These are phyloP conservation scores for Erythrophleum ivorense DNA, from an alignment of 331 rosid genomes.

Conservation along the genomic window DNA sequence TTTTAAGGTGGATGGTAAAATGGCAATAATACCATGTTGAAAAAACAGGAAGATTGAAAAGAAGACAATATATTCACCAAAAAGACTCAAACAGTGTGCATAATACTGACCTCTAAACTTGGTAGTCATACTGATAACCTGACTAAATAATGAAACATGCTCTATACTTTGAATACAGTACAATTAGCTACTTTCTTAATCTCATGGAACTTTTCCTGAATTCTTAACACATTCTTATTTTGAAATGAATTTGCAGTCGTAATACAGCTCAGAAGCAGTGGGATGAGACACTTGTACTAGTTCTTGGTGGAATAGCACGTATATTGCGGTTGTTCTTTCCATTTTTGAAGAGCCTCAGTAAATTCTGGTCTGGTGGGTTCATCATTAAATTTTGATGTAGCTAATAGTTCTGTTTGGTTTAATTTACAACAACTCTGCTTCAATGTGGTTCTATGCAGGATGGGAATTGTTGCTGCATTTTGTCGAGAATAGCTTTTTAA, in stretches of 20 bases:
- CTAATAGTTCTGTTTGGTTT: slow-evolving; percentile 37
- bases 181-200: slow-evolving; percentile 24
- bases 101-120: slow-evolving; percentile 13
- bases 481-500: slow-evolving; percentile 78
- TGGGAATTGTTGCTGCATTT: slow-evolving; percentile 92
- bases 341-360: slow-evolving; percentile 71
- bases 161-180: slow-evolving; percentile 6
- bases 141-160: slow-evolving; percentile 17
- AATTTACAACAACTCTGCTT: slow-evolving; percentile 38
- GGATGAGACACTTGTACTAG: slow-evolving; percentile 96
- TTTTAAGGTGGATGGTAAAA: background rate
- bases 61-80: no score
- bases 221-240: slow-evolving; percentile 13
- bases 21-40: background rate
- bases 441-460: slow-evolving; percentile 58
- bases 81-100: slow-evolving; percentile 8
- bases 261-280: slow-evolving; percentile 99
- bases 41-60: slow-evolving; percentile 14
- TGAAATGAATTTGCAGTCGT: slow-evolving; percentile 73
- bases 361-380: slow-evolving; percentile 90
- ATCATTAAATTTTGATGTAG: slow-evolving; percentile 37
- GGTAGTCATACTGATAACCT: slow-evolving; percentile 3
- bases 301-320: slow-evolving; percentile 94
- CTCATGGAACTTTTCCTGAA: slow-evolving; percentile 19
- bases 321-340: slow-evolving; percentile 93